phyloP scores from a whole-genome alignment of 768 basidiomycete species.

The Termitomyces sp. region DNA sequence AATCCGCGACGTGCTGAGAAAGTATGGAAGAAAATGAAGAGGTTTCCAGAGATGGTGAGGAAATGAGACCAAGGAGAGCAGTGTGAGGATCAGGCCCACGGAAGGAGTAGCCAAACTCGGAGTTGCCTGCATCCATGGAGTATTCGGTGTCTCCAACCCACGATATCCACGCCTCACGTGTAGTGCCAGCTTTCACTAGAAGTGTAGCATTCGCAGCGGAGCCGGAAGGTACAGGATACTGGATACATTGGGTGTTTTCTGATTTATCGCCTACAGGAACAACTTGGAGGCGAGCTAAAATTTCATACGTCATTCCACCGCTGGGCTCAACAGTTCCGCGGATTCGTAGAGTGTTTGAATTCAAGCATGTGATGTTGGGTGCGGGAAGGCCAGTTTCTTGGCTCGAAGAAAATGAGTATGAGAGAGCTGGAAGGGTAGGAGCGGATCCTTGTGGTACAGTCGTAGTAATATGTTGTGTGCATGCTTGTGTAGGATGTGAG shows the following conservation, averaged over 20 bases:
- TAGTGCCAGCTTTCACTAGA: slow-evolving; percentile 33
- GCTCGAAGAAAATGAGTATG: slow-evolving; percentile 43
- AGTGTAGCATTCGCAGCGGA: slow-evolving; percentile 42
- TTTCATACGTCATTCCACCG: slow-evolving; percentile 71
- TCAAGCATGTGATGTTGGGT: slow-evolving; percentile 60
- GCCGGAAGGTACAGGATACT: slow-evolving; percentile 26
- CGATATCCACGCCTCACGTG: slow-evolving; percentile 57
- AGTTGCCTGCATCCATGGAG: slow-evolving; percentile 57
- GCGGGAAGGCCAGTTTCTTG: slow-evolving; percentile 46
- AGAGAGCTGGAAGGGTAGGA: slow-evolving; percentile 34
- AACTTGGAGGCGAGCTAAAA: slow-evolving; percentile 46
- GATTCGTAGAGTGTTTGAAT: slow-evolving; percentile 51
- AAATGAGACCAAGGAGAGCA: slow-evolving; percentile 36
- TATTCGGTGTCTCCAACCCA: slow-evolving; percentile 79
- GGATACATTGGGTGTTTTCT: slow-evolving; percentile 25
- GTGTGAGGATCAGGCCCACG: slow-evolving; percentile 57
- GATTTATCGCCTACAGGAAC: slow-evolving; percentile 15
- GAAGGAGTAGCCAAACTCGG: slow-evolving; percentile 57
- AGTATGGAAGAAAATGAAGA: slow-evolving; percentile 37
- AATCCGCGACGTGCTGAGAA: slow-evolving; percentile 49
- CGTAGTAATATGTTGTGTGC: slow-evolving; percentile 51
- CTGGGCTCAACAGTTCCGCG: slow-evolving; percentile 39
- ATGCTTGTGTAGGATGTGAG: slow-evolving; percentile 60
- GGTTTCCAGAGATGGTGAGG: slow-evolving; percentile 17
- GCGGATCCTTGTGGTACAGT: slow-evolving; percentile 11